Evolutionary conservation across 441 rosid genomes (phyloP).

Genomic region (Adansonia grandidieri): DNA sequence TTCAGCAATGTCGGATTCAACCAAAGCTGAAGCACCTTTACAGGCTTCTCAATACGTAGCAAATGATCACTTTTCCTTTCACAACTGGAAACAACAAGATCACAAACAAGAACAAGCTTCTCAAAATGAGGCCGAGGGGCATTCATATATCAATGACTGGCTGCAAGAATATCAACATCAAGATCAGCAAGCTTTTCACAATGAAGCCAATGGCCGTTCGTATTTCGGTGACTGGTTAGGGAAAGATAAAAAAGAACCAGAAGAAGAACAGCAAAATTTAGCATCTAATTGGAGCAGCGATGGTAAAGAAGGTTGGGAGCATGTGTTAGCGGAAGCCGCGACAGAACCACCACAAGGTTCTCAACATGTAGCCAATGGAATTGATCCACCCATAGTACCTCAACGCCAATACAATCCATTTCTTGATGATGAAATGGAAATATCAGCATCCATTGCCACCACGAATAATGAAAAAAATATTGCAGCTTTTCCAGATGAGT

Average conservation of each 20-base stretch:
- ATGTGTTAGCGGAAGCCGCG: slow-evolving; percentile 47
- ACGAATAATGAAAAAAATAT: slow-evolving; percentile 15
- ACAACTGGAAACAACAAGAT: neutral
- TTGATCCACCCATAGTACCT: slow-evolving; percentile 24
- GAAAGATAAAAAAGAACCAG: slow-evolving; percentile 22
- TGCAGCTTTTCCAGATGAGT: slow-evolving; percentile 24
- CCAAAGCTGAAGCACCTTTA: neutral
- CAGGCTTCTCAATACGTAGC: neutral
- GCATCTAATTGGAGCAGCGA: neutral
- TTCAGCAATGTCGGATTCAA: neutral
- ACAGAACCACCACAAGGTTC: slow-evolving; percentile 30
- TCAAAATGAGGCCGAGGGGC: neutral
- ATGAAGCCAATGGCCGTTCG: neutral
- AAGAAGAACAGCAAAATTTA: slow-evolving; percentile 29
- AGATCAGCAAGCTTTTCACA: slow-evolving; percentile 26
- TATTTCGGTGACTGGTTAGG: neutral
- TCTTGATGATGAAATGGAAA: slow-evolving; percentile 45
- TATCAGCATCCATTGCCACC: slow-evolving; percentile 8
- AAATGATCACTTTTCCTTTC: neutral
- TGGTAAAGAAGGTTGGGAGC: slow-evolving; percentile 52
- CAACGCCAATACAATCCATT: slow-evolving; percentile 65
- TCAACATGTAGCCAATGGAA: slow-evolving; percentile 20
- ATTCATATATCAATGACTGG: slow-evolving; percentile 44
- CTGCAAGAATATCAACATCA: slow-evolving; percentile 25
- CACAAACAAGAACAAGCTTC: neutral